A percentile compares a stretch with the other conserved stretches of the same genome.
phyloP scores from a whole-genome alignment of 495 filamentous ascomycete species.

The Pyrenopolyporus hunteri region DNA sequence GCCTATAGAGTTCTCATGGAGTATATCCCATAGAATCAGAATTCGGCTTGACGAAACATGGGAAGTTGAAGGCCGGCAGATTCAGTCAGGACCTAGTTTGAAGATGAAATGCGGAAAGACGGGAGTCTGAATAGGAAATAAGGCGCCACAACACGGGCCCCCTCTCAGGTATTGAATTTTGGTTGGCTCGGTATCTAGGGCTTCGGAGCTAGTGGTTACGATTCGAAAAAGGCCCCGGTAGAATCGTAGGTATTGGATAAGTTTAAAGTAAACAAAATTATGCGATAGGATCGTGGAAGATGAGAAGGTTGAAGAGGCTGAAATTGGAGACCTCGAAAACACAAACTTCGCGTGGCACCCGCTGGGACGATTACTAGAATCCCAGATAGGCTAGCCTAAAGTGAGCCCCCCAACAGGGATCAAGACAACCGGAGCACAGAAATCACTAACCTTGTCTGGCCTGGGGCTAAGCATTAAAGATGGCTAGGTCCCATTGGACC shows the following conservation, averaged over 20 bases:
- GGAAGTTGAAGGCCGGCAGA: background rate
- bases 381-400: conserved; percentile 22
- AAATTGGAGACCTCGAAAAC: conserved; percentile 41
- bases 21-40: background rate
- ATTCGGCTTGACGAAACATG: conserved; percentile 3
- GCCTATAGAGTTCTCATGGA: conserved; percentile 33
- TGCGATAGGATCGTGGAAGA: conserved; percentile 23
- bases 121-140: conserved; percentile 1
- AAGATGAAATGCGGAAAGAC: conserved; percentile 3
- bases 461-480: conserved; percentile 8
- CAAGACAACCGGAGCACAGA: conserved; percentile 21
- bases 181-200: background rate
- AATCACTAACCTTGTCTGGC: conserved; percentile 12
- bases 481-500: conserved; percentile 16
- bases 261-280: conserved; percentile 6
- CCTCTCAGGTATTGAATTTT: background rate
- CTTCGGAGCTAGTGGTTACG: background rate
- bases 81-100: background rate
- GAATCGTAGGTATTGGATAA: background rate
- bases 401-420: conserved; percentile 27
- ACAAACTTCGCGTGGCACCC: conserved; percentile 37
- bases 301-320: conserved; percentile 37
- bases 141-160: background rate
- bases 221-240: background rate
- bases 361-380: conserved; percentile 25